phyloP scores from a whole-genome alignment of 1,284 basidiomycete species.

The Cutaneotrichosporon sp. region DNA sequence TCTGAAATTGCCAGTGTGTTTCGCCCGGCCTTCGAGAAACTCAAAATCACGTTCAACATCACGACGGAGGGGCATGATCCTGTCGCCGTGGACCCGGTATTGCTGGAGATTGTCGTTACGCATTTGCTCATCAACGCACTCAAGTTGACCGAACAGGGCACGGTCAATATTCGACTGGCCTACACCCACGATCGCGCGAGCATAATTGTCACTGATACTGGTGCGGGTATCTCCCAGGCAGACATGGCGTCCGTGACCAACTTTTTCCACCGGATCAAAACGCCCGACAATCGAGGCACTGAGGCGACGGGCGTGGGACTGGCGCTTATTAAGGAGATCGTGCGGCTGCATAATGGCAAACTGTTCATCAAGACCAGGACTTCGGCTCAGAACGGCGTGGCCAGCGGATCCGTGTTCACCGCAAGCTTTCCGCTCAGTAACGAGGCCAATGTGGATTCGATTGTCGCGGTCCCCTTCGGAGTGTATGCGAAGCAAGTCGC shows the following conservation, averaged over 20 bases:
- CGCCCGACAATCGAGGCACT: constrained; percentile 3
- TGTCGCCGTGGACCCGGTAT: constrained; percentile 40
- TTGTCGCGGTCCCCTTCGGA: constrained; percentile 9
- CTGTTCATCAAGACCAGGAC: constrained; percentile 31
- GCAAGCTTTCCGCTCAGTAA: constrained; percentile 17
- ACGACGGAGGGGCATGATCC: constrained; percentile 15
- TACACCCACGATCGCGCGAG: constrained; percentile 28
- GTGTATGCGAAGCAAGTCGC: constrained; percentile 12
- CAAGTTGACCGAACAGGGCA: constrained; percentile 39
- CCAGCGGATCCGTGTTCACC: constrained; percentile 17
- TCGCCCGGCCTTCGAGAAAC: constrained; percentile 33
- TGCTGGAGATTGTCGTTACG: constrained; percentile 48
- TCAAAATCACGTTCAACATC: neutral
- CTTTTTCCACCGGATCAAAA: constrained; percentile 33
- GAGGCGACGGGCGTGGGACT: constrained; percentile 18
- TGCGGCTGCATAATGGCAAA: constrained; percentile 49
- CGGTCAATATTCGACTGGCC: constrained; percentile 31
- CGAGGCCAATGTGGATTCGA: neutral
- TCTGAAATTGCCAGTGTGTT: constrained; percentile 47
- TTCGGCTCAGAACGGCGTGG: neutral
- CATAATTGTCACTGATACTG: constrained; percentile 46
- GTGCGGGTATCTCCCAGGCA: constrained; percentile 43
- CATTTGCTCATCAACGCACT: constrained; percentile 47
- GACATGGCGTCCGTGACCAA: constrained; percentile 28
- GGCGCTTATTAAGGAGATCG: constrained; percentile 40